phyloP scores from a whole-genome alignment of 1,284 basidiomycete genomes.

The Volvariella volvacea region DNA sequence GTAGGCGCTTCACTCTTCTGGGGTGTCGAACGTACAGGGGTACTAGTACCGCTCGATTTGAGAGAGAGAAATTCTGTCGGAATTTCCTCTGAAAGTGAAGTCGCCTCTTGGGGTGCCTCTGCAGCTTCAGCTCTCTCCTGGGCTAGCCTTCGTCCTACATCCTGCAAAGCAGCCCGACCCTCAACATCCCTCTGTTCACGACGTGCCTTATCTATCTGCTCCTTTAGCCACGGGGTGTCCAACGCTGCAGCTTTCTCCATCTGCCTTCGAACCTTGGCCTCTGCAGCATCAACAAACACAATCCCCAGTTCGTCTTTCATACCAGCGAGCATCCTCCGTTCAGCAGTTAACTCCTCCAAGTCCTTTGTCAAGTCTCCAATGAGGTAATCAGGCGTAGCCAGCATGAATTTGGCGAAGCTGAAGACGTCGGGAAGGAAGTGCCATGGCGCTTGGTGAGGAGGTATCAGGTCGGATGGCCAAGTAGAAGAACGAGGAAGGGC shows the following conservation, averaged over 20 bases:
- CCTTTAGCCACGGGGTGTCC: constrained; percentile 54
- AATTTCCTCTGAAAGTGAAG: constrained; percentile 18
- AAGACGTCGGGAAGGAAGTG: constrained; percentile 94
- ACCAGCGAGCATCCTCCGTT: constrained; percentile 55
- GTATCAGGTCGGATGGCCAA: constrained; percentile 92
- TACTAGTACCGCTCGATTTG: constrained; percentile 18
- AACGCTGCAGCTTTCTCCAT: constrained; percentile 72
- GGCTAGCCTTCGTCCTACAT: constrained; percentile 21
- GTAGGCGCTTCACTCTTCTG: constrained; percentile 8
- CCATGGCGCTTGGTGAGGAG: constrained; percentile 89
- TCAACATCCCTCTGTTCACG: constrained; percentile 56
- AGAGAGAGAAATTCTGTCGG: constrained; percentile 52
- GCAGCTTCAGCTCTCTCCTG: constrained; percentile 24
- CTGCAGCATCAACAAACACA: constrained; percentile 77
- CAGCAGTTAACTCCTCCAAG: constrained; percentile 64
- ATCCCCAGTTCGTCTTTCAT: constrained; percentile 75
- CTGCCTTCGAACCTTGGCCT: constrained; percentile 69
- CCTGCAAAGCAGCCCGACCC: constrained; percentile 28
- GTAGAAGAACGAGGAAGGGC: constrained; percentile 87
- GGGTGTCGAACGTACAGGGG: constrained; percentile 16
- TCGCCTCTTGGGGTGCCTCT: constrained; percentile 13
- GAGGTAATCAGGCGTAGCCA: constrained; percentile 86
- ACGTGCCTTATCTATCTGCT: constrained; percentile 53
- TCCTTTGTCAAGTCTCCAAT: constrained; percentile 70
- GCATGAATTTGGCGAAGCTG: constrained; percentile 90